Evolutionary conservation across 768 basidiomycete species (phyloP).

Genomic region (Russula earlei): DNA sequence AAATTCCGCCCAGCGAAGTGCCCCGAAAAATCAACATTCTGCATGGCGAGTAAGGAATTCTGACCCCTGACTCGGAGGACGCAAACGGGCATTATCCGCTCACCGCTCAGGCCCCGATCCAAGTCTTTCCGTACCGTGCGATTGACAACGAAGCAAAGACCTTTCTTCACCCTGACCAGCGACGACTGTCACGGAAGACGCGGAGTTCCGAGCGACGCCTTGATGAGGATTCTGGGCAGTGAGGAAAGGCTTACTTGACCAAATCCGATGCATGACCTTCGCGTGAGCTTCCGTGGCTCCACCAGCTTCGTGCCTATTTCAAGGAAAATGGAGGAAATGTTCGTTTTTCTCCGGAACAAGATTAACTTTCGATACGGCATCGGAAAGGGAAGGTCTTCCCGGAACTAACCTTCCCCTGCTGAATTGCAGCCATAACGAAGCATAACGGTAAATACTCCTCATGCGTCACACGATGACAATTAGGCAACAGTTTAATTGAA

Average conservation of each 20-base stretch:
- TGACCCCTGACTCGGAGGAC: background rate
- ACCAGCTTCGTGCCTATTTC: background rate
- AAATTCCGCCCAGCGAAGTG: background rate
- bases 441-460: no score
- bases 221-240: background rate
- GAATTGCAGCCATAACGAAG: no score
- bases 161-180: background rate
- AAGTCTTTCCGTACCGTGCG: no score
- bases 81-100: background rate
- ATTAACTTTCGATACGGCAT: no score
- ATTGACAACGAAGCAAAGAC: background rate
- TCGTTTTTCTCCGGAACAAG: background rate
- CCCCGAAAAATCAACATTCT: no score
- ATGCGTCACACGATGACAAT: no score
- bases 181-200: background rate
- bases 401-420: no score
- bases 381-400: no score
- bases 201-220: no score
- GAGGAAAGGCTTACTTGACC: no score
- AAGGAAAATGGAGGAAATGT: background rate
- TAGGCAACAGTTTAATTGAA: no score
- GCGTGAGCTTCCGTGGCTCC: background rate
- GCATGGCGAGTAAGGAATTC: background rate
- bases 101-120: background rate
- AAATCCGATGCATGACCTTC: no score